phyloP scores from a whole-genome alignment of 176 grass and related monocot genomes.

The Paspalum vaginatum region DNA sequence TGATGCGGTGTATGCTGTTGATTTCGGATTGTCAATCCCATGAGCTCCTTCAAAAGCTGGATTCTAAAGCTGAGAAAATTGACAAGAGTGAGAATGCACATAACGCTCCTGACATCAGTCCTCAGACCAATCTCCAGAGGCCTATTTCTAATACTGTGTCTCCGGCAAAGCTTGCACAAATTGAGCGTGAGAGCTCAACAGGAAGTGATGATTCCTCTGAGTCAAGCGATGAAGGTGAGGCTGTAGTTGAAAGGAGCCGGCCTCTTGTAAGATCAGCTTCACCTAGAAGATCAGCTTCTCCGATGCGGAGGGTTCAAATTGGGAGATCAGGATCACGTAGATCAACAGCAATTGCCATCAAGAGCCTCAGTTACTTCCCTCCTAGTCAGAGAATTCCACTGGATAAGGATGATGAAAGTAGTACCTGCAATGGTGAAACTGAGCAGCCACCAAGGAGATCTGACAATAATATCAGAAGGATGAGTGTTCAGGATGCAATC shows the following conservation, averaged over 20 bases:
- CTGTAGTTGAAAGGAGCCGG: slow-evolving; percentile 85
- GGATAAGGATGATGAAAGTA: slow-evolving; percentile 76
- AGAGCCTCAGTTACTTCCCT: slow-evolving; percentile 91
- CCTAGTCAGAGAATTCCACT: slow-evolving; percentile 71
- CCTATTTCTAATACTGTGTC: slow-evolving; percentile 56
- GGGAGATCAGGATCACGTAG: slow-evolving; percentile 95
- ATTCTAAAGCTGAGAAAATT: slow-evolving; percentile 37
- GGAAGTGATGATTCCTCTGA: slow-evolving; percentile 67
- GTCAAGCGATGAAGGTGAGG: slow-evolving; percentile 64
- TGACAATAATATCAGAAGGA: slow-evolving; percentile 76
- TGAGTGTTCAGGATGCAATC: slow-evolving; percentile 98
- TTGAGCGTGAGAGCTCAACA: slow-evolving; percentile 77
- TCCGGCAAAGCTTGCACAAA: slow-evolving; percentile 90
- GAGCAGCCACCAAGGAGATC: slow-evolving; percentile 72
- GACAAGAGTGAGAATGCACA: slow-evolving; percentile 37
- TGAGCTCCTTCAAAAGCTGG: slow-evolving; percentile 26
- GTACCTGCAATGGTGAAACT: slow-evolving; percentile 63
- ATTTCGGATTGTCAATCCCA: slow-evolving; percentile 47
- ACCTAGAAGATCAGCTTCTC: slow-evolving; percentile 96
- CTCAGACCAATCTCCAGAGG: slow-evolving; percentile 38
- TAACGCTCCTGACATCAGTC: slow-evolving; percentile 19
- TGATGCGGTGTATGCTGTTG: slow-evolving; percentile 69
- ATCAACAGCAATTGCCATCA: slow-evolving; percentile 87
- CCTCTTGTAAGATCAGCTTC: slow-evolving; percentile 82
- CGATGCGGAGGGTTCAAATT: slow-evolving; percentile 95